A percentile compares a stretch with the other conserved stretches of the same genome.
Evolutionary conservation across 345 rosid genomes (phyloP).

Genomic region (Hibiscus syriacus): DNA sequence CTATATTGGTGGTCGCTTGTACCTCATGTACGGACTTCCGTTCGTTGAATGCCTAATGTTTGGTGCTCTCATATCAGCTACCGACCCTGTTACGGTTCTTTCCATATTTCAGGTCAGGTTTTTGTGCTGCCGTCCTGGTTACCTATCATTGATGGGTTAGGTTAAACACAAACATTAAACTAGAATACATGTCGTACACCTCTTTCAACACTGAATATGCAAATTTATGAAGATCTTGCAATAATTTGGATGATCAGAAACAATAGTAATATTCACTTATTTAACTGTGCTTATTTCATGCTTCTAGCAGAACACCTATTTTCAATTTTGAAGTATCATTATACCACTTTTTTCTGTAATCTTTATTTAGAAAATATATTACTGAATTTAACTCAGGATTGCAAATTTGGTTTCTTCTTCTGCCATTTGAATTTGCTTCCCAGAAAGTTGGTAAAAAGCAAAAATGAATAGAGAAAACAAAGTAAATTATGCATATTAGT

Average conservation of each 20-base stretch:
- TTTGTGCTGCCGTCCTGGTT: background rate
- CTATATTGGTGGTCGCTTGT: conserved; percentile 78
- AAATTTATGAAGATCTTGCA: background rate
- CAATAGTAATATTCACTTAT: background rate
- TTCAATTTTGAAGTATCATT: background rate
- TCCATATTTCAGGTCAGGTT: conserved; percentile 83
- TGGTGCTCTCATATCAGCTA: conserved; percentile 99
- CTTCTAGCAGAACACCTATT: background rate
- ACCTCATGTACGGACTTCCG: conserved; percentile 84
- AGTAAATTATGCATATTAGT: background rate
- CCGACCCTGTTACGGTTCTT: conserved; percentile 97
- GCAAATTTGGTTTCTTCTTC: background rate
- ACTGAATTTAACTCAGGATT: background rate
- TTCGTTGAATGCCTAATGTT: conserved; percentile 95
- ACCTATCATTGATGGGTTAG: background rate
- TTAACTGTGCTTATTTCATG: background rate
- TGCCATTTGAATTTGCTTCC: background rate
- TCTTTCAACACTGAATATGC: background rate
- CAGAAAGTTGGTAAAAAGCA: background rate
- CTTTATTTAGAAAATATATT: background rate
- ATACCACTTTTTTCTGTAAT: background rate
- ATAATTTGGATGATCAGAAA: background rate
- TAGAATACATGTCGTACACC: background rate
- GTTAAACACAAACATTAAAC: background rate
- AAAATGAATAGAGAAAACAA: background rate